Evolutionary conservation across 1,284 basidiomycete genomes (phyloP), one percentile per base, ranked within the genome.

Genomic region (Acaromyces ingoldii): DNA sequence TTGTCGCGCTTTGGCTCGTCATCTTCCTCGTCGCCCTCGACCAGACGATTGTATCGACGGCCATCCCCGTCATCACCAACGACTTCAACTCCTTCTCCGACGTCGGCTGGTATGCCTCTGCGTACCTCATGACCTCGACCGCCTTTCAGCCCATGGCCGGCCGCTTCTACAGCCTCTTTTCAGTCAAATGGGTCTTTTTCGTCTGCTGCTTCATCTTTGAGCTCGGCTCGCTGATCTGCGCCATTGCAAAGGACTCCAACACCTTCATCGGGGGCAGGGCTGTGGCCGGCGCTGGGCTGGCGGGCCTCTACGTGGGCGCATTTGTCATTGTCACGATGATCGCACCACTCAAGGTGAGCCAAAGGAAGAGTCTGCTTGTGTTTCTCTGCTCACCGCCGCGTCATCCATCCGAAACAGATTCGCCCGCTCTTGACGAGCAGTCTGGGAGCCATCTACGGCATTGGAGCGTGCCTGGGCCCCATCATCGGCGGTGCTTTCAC

Each of bases 201-300:
- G 19, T 30, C 21, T 43, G 53, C 13, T 54, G 67, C 31, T 28
- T 41, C 33, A 47, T 67, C 31, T 72, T 72, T 50, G 55, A 65
- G 24, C 10, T 72, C 34, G 70, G 68, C 9, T 54, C 52, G 9
- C 33, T 72, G 39, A 61, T 72, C 49, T 70, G 67, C 17, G 70
- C 53, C 5, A 55, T 67, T 2, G 60, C 68, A 0, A 53, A 56
- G 10, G 57, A 56, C 15, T 60, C 55, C 2, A 34, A 58, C 7
- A 63, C 65, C 6, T 62, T 72, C 48, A 72, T 72, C 45, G 51
- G 63, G 5, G 70, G 68, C 0, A 40, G 70, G 0, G 70, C 70
- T 4, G 60, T 64, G 22, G 62, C 62, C 6, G 67, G 67, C 17
- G 40, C 66, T 1, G 67, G 67, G 4, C 51, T 66, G 50, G 50